Evolutionary conservation across 192 early-diverging fungal genomes (phyloP), one percentile per base, ranked within the genome.

Genomic region (Linnemannia elongata): DNA sequence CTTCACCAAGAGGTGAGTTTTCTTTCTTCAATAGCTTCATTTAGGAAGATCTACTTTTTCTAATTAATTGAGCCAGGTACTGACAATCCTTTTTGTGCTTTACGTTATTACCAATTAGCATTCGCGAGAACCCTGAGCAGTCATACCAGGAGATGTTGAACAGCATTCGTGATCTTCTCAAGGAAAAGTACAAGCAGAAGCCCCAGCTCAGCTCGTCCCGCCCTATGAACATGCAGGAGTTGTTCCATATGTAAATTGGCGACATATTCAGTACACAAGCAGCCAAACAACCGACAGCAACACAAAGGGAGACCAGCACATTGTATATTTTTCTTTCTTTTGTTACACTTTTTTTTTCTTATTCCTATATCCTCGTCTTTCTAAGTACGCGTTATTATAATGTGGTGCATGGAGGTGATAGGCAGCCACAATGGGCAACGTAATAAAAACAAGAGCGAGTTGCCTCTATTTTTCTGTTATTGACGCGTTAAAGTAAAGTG

Each of bases 201-300:
- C 95, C 95, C 12, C 95, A 96, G 88, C 89, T 96, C 68, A 92
- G 91, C 74, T 90, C 93, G 20, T 94, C 93, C n/a, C 89, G 90
- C 22, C 81, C 88, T 42, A 92, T 95, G 89, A 91, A 95, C 85
- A 91, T 94, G 91, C 83, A 93, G 75, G 90, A 92, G n/a, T 39
- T 88, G n/a, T 94, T 94, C 80, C 90, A 92, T 71, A 93, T 94
- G 93, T 94, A 92, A 78, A 68, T 24, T 24, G 8, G 15, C 10
- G 60, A 66, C 60, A 33, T 7, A 66, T 8, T 22, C 9, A 57
- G 8, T 57, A 3, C 18, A 55, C 6, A 20, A 24, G 52, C 52
- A 55, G 6, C 55, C 38, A 39, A 55, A 57, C 22, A 57, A 27
- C 55, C 8, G 55, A 24, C 22, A 57, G 24, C 55, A 57, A 8